Percentiles rank a stretch among this genome's conserved stretches.
These are phyloP conservation scores for Spirogloea muscicola DNA, from an alignment of 139 green algal genomes.

Conservation along the genomic window DNA sequence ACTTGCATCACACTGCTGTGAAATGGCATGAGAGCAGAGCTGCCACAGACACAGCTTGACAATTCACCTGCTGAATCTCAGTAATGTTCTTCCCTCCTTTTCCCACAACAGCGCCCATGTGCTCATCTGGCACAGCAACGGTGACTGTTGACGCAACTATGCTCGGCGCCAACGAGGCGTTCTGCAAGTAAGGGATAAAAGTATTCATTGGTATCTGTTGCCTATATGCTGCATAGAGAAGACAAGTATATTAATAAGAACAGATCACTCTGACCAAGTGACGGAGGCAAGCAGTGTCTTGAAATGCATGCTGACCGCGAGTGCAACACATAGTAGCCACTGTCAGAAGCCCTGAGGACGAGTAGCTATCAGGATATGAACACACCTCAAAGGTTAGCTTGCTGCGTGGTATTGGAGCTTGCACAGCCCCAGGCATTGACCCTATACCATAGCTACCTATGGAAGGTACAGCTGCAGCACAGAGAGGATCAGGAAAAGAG, in stretches of 20 bases:
- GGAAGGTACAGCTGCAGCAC: not conserved
- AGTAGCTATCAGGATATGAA: no score
- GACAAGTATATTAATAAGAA: not conserved
- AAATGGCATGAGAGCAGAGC: not conserved
- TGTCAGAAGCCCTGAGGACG: no score
- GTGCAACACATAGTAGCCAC: not conserved
- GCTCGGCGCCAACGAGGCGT: not conserved
- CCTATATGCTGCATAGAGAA: not conserved
- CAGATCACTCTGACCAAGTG: not conserved
- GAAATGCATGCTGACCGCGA: not conserved
- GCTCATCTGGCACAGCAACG: constrained; percentile 64
- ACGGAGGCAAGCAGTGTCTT: not conserved
- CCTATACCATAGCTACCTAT: not conserved
- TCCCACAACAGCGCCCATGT: constrained; percentile 73
- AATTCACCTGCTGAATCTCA: constrained; percentile 71
- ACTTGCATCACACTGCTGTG: not conserved
- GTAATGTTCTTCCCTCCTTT: constrained; percentile 62
- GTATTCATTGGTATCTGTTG: no score
- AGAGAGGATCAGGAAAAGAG: not conserved
- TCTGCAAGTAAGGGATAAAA: not conserved
- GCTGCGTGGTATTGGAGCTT: no score
- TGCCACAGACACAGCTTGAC: not conserved
- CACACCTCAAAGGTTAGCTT: no score
- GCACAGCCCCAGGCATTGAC: not conserved
- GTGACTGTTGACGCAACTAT: constrained; percentile 49